Base-by-base conservation (phyloP, 1,139 yeast species). In the Diutina siamensis region DNA sequence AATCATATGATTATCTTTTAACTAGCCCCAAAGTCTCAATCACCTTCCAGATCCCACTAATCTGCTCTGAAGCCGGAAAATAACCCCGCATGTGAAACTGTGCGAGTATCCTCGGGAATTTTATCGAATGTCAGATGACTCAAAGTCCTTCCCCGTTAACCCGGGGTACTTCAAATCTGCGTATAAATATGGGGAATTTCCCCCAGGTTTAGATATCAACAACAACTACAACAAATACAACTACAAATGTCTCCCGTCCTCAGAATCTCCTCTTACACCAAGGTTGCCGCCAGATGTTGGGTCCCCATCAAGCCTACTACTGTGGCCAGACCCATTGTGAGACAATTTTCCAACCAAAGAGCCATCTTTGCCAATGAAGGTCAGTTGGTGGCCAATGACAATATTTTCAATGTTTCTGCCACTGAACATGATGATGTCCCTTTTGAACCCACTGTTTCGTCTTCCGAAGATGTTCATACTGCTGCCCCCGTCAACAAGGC, bases 271-370 rank as follows among this genome's bases (percentile, higher is more conserved):
- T 38, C 42, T 17, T 38, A 38, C 42, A 20, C 42, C 21, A 38
- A 38, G 42, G 42, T 38, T 17, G 42, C 42, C 42, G 19, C 42
- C 42, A 38, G 42, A 38, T 38, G 42, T 27, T 38, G 42, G 42
- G 42, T 38, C 19, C 42, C 42, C n/a, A 25, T 38, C n/a, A 38
- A 38, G 42, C 42, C 42, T 13, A 38, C 31, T 18, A 38, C 42
- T 25, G 42, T 38, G 19, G 20, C 42, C 20, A 38, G 42, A 38
- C 42, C 42, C 21, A 25, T 38, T 17, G 15, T 38, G 15, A 38
- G 42, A 38, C 42, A 38, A 25, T 38, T 38, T 25, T 38, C 42
- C 42, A 38, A 38, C 42, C 42, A 38, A 17, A n/a, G 42, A 17
- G 42, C 42, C 12, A 25, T 38, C 13, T 38, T 38, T 15, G 42